These are phyloP conservation scores for Cyanodermella asteris DNA, from an alignment of 2,329 filamentous ascomycete species.

Conservation along the genomic window DNA sequence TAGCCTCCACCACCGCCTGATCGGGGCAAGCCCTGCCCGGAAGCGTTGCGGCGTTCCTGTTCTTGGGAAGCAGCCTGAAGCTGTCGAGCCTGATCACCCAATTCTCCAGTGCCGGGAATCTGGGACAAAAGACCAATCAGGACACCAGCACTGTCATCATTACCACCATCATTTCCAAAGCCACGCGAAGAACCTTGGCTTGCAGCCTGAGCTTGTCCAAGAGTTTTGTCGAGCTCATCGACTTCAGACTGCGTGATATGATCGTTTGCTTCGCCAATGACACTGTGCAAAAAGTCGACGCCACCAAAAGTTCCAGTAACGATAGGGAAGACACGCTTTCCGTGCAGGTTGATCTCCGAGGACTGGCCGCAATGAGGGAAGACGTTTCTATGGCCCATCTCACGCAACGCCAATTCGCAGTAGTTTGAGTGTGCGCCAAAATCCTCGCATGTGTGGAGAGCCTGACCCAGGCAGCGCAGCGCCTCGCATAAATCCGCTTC, in stretches of 20 bases:
- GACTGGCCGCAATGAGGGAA: slow-evolving; percentile 71
- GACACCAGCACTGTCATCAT: too few relatives aligned
- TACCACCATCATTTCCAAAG: slow-evolving; percentile 42
- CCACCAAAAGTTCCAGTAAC: slow-evolving; percentile 87
- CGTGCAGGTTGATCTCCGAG: slow-evolving; percentile 48
- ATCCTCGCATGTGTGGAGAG: slow-evolving; percentile 76
- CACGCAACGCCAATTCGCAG: slow-evolving; percentile 66
- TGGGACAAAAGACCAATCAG: slow-evolving; percentile 55
- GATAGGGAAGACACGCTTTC: slow-evolving; percentile 56
- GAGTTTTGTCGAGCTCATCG: slow-evolving; percentile 65
- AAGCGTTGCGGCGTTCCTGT: too few relatives aligned
- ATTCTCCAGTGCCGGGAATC: slow-evolving; percentile 38
- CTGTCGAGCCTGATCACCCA: slow-evolving; percentile 23
- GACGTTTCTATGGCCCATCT: slow-evolving; percentile 57
- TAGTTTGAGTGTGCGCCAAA: slow-evolving; percentile 92
- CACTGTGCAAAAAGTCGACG: slow-evolving; percentile 82
- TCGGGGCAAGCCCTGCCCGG: too few relatives aligned
- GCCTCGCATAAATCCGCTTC: slow-evolving; percentile 72
- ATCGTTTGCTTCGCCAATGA: slow-evolving; percentile 59
- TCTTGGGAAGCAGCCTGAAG: slow-evolving; percentile 26
- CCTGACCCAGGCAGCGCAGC: slow-evolving; percentile 67
- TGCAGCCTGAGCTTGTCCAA: slow-evolving; percentile 39
- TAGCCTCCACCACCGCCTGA: too few relatives aligned
- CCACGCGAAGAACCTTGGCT: too few relatives aligned
- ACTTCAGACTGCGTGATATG: slow-evolving; percentile 84